A percentile compares a stretch with the other conserved stretches of the same genome.
phyloP scores from a whole-genome alignment of 2,329 filamentous ascomycete species.

The Xylogone sp. region DNA sequence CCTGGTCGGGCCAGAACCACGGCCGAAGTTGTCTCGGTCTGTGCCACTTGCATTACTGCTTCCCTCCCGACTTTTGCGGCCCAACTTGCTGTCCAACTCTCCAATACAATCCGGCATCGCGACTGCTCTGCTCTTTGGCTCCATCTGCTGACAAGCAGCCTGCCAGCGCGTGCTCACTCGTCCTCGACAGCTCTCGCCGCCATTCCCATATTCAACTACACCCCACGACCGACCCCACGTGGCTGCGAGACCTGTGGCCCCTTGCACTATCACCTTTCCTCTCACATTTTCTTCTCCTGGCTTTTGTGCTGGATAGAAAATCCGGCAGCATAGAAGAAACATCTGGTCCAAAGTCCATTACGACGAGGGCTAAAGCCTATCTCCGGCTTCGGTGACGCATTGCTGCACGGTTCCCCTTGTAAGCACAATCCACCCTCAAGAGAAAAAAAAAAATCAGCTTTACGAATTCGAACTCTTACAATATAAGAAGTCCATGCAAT shows the following conservation, averaged over 20 bases:
- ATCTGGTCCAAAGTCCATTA: background rate
- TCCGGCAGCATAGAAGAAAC: background rate
- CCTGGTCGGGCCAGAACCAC: background rate
- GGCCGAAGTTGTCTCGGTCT: background rate
- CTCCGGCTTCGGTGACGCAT: background rate
- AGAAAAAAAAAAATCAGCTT: background rate
- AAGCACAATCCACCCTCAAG: background rate
- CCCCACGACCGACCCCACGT: background rate
- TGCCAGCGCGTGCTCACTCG: background rate
- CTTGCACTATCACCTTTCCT: background rate
- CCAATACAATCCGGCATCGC: background rate
- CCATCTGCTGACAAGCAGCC: background rate
- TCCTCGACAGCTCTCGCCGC: too few species aligned
- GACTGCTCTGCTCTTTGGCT: background rate
- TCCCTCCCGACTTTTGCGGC: background rate
- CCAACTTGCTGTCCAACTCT: background rate
- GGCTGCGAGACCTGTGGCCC: background rate
- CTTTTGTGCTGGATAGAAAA: background rate
- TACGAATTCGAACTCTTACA: background rate
- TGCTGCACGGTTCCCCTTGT: background rate
- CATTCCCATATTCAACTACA: background rate
- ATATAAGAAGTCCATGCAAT: background rate
- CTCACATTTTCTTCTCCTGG: background rate
- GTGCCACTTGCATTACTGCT: background rate
- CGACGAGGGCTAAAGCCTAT: background rate